Base-by-base conservation (phyloP, 495 filamentous ascomycete species). In the Xylaria intraflava region DNA sequence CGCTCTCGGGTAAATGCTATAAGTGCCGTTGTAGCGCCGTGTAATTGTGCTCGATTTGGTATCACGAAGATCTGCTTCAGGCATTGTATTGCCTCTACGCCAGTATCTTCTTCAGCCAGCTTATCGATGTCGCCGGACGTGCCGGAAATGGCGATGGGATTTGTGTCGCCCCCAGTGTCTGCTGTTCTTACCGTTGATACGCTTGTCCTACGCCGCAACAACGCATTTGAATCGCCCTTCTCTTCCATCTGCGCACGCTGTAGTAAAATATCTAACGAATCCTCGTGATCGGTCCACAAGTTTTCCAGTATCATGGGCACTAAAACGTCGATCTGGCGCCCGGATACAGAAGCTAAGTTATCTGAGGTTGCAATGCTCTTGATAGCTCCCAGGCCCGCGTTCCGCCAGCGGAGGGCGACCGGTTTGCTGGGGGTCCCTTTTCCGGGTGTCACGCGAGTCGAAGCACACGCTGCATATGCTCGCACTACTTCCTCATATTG, bases 291-390 rank as follows among this genome's bases (percentile, higher is more conserved):
- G 16, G 85, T 85, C 73, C 88, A 90, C 22, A 96, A 69, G 58
- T 94, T 95, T 60, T 89, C 82, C 40, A 96, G 68, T 23, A 95
- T 84, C 61, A 89, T 83, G 33, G 91, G 89, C 35, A 95, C 77
- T 41, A 90, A 80, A 46, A 88, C 74, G 48, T 80, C 76, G 56
- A 94, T 72, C 65, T 89, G 88, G 55, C 81, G 82, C 39, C 83
- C 86, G 19, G 83, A 84, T 53, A 88, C 82, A 5, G 83, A 83
- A 0, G 83, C 81, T 39, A 95, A 74, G 39, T 83, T 81, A 43
- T 94, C 89, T 1, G 89, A 89, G 11, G 84, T 79, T 16, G 89
- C 83, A 16, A 94, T 75, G 51, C 83, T 83, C 62, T 82, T 86
- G 59, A 94, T 85, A 7, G 91, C 91, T 52, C 80, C 78, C 39